These are phyloP conservation scores for Bretschneidera sinensis DNA, from an alignment of 345 rosid species.

Conservation along the genomic window DNA sequence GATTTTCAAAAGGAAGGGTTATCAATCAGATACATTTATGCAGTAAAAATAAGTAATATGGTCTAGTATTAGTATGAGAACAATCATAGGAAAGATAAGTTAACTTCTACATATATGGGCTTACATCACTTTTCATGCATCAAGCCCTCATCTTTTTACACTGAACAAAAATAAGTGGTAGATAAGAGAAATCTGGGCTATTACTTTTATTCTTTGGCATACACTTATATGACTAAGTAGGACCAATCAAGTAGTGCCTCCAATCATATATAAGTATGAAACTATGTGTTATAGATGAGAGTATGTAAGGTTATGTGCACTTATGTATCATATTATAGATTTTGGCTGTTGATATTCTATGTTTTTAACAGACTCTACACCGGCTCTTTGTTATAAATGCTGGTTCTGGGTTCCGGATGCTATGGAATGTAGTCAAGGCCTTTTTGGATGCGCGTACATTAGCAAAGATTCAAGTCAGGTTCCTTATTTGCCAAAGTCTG, in stretches of 20 bases:
- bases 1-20: no score
- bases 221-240: no score
- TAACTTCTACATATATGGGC: no score
- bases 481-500: not conserved
- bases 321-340: not conserved
- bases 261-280: not conserved
- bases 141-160: not conserved
- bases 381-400: slow-evolving; percentile 54
- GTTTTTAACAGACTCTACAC: slow-evolving; percentile 35
- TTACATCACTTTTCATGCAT: not conserved
- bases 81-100: no score
- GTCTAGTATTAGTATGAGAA: no score
- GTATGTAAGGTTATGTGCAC: not conserved
- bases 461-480: slow-evolving; percentile 47
- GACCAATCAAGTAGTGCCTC: not conserved
- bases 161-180: not conserved
- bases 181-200: no score
- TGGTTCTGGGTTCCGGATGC: slow-evolving; percentile 58
- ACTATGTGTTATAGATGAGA: slow-evolving; percentile 5
- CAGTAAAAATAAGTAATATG: no score
- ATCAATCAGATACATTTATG: no score
- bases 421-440: slow-evolving; percentile 53
- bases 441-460: slow-evolving; percentile 51
- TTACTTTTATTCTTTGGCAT: no score
- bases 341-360: not conserved